Conservation (phyloP, 305 asterid species). For the Solanum hybrid region DNA sequence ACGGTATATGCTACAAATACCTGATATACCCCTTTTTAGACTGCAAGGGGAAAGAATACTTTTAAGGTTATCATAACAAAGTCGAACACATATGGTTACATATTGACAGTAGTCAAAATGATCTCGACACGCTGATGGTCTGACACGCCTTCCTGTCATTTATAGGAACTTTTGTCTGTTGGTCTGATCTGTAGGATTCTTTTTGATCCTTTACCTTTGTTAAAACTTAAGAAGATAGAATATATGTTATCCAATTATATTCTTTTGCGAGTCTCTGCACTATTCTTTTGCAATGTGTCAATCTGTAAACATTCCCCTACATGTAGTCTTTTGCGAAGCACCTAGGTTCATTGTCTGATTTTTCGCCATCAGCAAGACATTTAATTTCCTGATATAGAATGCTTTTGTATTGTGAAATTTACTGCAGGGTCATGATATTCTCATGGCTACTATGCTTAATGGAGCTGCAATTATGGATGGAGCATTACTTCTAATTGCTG, state of each 20-base stretch:
- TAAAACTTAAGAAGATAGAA: not conserved
- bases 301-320: not conserved
- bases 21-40: not conserved
- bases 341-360: not conserved
- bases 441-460: constrained; percentile 99
- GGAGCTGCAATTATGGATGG: constrained; percentile 99
- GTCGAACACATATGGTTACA: not conserved
- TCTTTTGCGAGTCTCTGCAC: not conserved
- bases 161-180: not conserved
- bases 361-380: not conserved
- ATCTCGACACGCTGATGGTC: not conserved
- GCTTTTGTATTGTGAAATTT: not conserved
- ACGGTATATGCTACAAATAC: not conserved
- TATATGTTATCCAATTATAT: not conserved
- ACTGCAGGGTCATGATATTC: constrained; percentile 92
- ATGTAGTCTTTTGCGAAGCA: not conserved
- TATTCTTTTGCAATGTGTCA: not conserved
- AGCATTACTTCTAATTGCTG: constrained; percentile 92
- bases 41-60: not conserved
- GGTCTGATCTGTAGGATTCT: not conserved
- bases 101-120: not conserved
- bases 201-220: not conserved
- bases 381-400: not conserved
- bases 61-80: not conserved
- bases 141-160: not conserved